Evolutionary conservation across 2,329 filamentous ascomycete species (phyloP).

Genomic region (Exophiala spinifera): DNA sequence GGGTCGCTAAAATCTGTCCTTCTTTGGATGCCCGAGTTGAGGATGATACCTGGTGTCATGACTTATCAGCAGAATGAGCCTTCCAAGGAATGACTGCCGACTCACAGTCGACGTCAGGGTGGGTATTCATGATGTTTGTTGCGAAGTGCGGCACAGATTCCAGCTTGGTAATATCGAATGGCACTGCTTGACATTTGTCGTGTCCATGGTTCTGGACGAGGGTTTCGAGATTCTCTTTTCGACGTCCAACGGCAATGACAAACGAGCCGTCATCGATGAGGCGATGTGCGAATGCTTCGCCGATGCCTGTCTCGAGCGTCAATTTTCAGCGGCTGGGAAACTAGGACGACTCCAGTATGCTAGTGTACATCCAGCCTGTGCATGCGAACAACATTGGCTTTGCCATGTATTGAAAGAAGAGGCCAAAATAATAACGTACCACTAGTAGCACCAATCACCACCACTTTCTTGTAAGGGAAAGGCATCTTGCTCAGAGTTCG

Average conservation of each 20-base stretch:
- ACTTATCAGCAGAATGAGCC: no score
- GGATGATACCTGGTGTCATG: constrained; percentile 35
- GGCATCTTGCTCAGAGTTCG: constrained; percentile 15
- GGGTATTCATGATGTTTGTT: constrained; percentile 37
- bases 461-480: constrained; percentile 52
- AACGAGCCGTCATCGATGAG: constrained; percentile 47
- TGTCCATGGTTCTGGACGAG: constrained; percentile 47
- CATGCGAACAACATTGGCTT: background rate
- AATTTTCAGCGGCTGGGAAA: background rate
- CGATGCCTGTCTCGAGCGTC: constrained; percentile 34
- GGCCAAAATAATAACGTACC: constrained; percentile 8
- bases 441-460: constrained; percentile 52
- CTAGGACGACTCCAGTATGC: no score
- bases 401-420: no score
- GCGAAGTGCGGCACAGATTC: constrained; percentile 47
- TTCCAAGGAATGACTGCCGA: background rate
- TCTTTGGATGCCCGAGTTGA: constrained; percentile 55
- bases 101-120: constrained; percentile 50
- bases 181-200: constrained; percentile 45
- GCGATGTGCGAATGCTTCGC: constrained; percentile 49
- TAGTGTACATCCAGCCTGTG: background rate
- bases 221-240: constrained; percentile 50
- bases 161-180: constrained; percentile 52
- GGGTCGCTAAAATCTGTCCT: constrained; percentile 50
- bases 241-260: constrained; percentile 50